Conservation (phyloP, 2,329 filamentous ascomycete species). For the Alternaria brassicicola region DNA sequence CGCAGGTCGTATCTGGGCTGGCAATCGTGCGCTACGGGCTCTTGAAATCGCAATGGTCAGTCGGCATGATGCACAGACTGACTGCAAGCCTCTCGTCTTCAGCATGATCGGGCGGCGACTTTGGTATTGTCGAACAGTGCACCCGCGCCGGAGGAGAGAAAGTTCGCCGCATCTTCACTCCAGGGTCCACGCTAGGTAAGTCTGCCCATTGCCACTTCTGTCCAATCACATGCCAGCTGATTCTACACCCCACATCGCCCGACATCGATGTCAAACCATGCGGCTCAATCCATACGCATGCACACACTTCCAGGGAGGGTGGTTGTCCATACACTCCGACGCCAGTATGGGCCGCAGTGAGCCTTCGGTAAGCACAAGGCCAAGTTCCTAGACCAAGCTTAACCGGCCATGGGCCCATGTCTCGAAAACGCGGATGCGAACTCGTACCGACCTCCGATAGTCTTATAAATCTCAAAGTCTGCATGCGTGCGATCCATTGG, state of each 20-base stretch:
- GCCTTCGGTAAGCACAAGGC: not conserved
- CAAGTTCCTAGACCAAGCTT: not conserved
- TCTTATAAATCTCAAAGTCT: not conserved
- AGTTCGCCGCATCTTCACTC: constrained; percentile 39
- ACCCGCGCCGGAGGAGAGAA: constrained; percentile 22
- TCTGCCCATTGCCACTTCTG: constrained; percentile 1
- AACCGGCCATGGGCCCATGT: not conserved
- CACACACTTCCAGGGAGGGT: not conserved
- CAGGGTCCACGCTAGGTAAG: constrained; percentile 32
- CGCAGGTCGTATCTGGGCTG: constrained; percentile 17
- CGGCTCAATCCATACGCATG: not conserved
- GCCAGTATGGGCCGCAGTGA: not conserved
- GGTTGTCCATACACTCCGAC: not conserved
- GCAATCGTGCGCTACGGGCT: constrained; percentile 34
- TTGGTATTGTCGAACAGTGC: constrained; percentile 10
- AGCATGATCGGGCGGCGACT: constrained; percentile 35
- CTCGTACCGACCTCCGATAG: not conserved
- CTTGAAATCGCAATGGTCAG: constrained; percentile 35
- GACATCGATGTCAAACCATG: not conserved
- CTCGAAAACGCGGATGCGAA: not conserved
- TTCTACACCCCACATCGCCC: not conserved
- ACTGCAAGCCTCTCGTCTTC: constrained; percentile 35
- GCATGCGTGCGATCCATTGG: not conserved
- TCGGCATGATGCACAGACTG: constrained; percentile 43
- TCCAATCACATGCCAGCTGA: constrained; percentile 30